Percentiles rank a stretch among this genome's conserved stretches.
Evolutionary conservation across 208 protist genomes (phyloP).

Genomic region (Leishmania guyanensis): DNA sequence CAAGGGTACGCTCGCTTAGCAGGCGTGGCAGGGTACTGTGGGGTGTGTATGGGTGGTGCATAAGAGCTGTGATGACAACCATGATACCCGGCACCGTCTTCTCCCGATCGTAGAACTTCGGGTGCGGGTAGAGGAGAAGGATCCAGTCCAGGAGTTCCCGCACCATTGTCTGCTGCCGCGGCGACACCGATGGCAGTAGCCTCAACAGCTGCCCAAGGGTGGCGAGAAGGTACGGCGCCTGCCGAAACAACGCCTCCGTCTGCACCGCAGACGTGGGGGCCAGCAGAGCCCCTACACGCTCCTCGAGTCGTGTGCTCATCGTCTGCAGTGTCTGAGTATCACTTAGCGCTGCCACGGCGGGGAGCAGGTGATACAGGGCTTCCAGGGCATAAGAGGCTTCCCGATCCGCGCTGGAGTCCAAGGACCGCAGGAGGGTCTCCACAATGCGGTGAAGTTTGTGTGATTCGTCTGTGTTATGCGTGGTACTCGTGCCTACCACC

Average conservation of each 20-base stretch:
- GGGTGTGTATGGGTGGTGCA: constrained; percentile 8
- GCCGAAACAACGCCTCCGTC: constrained; percentile 9
- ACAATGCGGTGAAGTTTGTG: neutral
- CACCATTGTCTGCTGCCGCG: constrained; percentile 4
- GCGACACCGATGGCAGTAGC: constrained; percentile 29
- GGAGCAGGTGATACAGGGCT: constrained; percentile 18
- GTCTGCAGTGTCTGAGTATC: neutral
- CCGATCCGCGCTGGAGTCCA: neutral
- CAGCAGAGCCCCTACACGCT: constrained; percentile 7
- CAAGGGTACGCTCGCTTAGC: constrained; percentile 12
- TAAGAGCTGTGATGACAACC: constrained; percentile 39
- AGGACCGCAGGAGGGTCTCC: neutral
- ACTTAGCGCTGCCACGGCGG: neutral
- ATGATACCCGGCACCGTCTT: constrained; percentile 32
- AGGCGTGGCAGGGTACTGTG: neutral
- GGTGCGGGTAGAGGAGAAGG: constrained; percentile 26
- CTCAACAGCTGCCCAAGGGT: constrained; percentile 25
- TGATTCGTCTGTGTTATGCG: neutral
- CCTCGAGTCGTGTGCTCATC: constrained; percentile 1
- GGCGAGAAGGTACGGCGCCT: constrained; percentile 12
- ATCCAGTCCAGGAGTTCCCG: constrained; percentile 25
- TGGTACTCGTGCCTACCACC: too few relatives aligned
- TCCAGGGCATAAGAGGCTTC: constrained; percentile 8
- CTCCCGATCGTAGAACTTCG: constrained; percentile 31
- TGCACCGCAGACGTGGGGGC: neutral